Evolutionary conservation across 768 basidiomycete species (phyloP).

Genomic region (Trametes maxima): DNA sequence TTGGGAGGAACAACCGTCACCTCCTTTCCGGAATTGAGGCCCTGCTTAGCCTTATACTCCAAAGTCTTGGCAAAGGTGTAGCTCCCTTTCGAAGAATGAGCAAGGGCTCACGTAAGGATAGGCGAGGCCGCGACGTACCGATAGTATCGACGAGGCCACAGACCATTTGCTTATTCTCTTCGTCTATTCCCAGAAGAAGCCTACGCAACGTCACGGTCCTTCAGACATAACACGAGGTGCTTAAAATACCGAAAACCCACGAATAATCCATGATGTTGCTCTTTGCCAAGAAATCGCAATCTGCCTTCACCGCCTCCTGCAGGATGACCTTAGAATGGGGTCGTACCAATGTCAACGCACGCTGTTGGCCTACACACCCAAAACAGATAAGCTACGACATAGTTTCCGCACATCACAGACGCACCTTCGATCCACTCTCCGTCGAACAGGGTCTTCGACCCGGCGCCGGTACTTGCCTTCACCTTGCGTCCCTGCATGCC

Average conservation of each 20-base stretch:
- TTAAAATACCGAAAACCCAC: slow-evolving; percentile 40
- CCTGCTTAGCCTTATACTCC: slow-evolving; percentile 84
- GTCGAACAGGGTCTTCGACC: slow-evolving; percentile 72
- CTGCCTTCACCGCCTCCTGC: slow-evolving; percentile 64
- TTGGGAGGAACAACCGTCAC: slow-evolving; percentile 80
- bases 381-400: not conserved
- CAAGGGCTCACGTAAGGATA: not conserved
- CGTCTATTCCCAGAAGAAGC: slow-evolving; percentile 73
- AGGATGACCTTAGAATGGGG: slow-evolving; percentile 77
- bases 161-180: slow-evolving; percentile 63
- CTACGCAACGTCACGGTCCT: slow-evolving; percentile 35
- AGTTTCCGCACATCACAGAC: not conserved
- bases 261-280: slow-evolving; percentile 91
- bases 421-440: slow-evolving; percentile 84
- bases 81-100: slow-evolving; percentile 46
- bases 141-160: slow-evolving; percentile 87
- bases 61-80: slow-evolving; percentile 86
- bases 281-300: slow-evolving; percentile 72
- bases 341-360: slow-evolving; percentile 61
- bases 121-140: slow-evolving; percentile 37
- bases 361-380: slow-evolving; percentile 56
- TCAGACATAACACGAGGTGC: not conserved
- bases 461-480: slow-evolving; percentile 45
- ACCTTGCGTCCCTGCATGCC: slow-evolving; percentile 80
- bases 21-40: slow-evolving; percentile 67